Base-by-base conservation (phyloP, 257 asterid genomes). In the Gentiana macrophylla region DNA sequence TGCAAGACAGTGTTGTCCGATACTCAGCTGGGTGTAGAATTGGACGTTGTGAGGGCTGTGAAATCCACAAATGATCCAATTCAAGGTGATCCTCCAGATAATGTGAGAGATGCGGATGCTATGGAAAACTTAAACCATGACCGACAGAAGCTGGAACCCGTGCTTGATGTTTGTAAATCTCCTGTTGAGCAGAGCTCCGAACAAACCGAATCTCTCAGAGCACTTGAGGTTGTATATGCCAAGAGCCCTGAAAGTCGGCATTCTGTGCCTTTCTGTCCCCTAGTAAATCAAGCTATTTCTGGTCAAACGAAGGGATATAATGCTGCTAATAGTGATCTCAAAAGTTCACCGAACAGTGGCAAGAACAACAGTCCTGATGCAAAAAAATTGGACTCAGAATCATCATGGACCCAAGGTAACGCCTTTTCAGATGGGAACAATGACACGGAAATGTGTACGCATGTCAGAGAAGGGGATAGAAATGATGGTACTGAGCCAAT, bases 351-450 rank as follows among this genome's bases (percentile, higher is more conserved):
- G 37, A 76, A 37, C 54, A 80, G 65, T 43, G 67, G 70, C 71
- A 76, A 63, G 60, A 70, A 58, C 51, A 57, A 51, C 59, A 59
- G 60, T 69, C 64, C 77, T 51, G 69, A 55, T 41, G 46, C 46
- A 34, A 79, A 73, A 60, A 63, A 70, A 64, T 74, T 84, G 69
- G 87, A 79, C 72, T 79, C 83, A 35, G 84, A 82, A 62, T 82
- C 87, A 53, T 75, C 90, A 66, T 63, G 81, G 77, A 49, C 67
- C 8, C 81, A 52, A 53, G 59, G 82, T 62, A 72, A 70, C 60
- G 61, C 57, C 55, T 62, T 69, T 69, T 15, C 57, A 56, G 82
- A 78, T 62, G 78, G 67, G 57, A 77, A 73, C 56, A 73, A 59
- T 73, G 84, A 62, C 24, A 59, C 52, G 69, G 89, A 73, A 62